Evolutionary conservation across 805 yeast genomes (phyloP).

Genomic region (Ogataea nitratoaversa): DNA sequence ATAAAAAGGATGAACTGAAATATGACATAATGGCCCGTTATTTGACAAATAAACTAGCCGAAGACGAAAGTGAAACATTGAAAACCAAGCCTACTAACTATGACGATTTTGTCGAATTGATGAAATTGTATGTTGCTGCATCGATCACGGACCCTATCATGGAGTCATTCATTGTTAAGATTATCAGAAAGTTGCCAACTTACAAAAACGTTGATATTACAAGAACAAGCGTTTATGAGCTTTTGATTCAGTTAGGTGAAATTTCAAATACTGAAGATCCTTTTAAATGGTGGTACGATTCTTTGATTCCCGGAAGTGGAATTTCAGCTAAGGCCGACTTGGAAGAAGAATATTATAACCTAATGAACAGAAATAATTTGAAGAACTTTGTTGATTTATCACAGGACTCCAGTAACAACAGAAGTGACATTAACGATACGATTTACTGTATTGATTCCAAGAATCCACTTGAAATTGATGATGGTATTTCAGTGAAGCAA

Average conservation of each 20-base stretch:
- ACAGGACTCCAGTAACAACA: conserved; percentile 16
- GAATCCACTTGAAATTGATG: conserved; percentile 87
- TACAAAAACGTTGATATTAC: conserved; percentile 42
- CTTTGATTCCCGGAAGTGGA: conserved; percentile 41
- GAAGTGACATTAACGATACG: conserved; percentile 39
- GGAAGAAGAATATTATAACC: conserved; percentile 39
- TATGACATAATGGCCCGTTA: conserved; percentile 25
- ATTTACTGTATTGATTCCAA: conserved; percentile 82
- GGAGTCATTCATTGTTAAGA: conserved; percentile 44
- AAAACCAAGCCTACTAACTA: conserved; percentile 26
- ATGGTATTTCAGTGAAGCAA: conserved; percentile 66
- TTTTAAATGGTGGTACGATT: conserved; percentile 42
- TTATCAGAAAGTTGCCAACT: conserved; percentile 30
- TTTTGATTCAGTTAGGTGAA: conserved; percentile 35
- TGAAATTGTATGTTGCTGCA: conserved; percentile 55
- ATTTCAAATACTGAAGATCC: conserved; percentile 42
- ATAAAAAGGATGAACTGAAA: conserved; percentile 23
- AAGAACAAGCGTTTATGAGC: conserved; percentile 48
- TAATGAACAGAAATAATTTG: conserved; percentile 20
- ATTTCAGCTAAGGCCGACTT: conserved; percentile 40
- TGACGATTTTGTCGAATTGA: conserved; percentile 38
- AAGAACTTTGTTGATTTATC: conserved; percentile 13
- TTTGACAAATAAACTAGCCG: conserved; percentile 12
- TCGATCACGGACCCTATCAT: conserved; percentile 43
- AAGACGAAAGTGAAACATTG: neutral